Conservation (phyloP, 2,329 filamentous ascomycete species). For the Claviceps humidiphila region DNA sequence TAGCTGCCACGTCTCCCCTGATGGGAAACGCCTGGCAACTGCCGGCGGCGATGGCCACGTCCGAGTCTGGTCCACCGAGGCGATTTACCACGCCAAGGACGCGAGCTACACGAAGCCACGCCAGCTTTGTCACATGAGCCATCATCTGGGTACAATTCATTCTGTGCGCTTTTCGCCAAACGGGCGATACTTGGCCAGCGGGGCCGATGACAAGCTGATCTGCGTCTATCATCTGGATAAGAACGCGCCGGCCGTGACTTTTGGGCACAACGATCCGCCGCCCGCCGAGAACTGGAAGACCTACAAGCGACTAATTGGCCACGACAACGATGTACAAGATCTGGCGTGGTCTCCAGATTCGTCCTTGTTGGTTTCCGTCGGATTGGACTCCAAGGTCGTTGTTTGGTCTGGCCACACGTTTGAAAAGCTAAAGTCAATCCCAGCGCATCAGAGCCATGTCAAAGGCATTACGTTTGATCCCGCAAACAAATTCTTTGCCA, state of each 20-base stretch:
- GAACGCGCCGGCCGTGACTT: conserved; percentile 64
- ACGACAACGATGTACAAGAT: conserved; percentile 98
- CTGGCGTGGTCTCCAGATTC: conserved; percentile 94
- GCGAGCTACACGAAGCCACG: conserved; percentile 62
- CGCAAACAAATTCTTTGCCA: conserved; percentile 98
- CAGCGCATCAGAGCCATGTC: conserved; percentile 91
- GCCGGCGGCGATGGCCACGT: conserved; percentile 96
- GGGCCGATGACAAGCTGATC: conserved; percentile 97
- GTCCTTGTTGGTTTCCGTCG: conserved; percentile 89
- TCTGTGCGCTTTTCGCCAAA: conserved; percentile 94
- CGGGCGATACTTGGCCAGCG: conserved; percentile 87
- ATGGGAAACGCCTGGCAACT: conserved; percentile 82
- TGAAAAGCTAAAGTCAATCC: conserved; percentile 89
- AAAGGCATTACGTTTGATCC: conserved; percentile 98
- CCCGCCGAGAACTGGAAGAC: conserved; percentile 98
- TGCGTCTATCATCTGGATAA: conserved; percentile 90
- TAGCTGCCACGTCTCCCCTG: conserved; percentile 92
- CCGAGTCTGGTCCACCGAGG: conserved; percentile 92
- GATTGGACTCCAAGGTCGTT: conserved; percentile 92
- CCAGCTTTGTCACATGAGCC: conserved; percentile 95
- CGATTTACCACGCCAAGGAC: conserved; percentile 71
- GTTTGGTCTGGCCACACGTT: conserved; percentile 98
- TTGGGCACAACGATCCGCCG: conserved; percentile 81
- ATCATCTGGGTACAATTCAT: conserved; percentile 94
- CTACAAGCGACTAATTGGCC: conserved; percentile 80